phyloP scores from a whole-genome alignment of 1,284 basidiomycete species.

The Trichosporon coremiiforme region DNA sequence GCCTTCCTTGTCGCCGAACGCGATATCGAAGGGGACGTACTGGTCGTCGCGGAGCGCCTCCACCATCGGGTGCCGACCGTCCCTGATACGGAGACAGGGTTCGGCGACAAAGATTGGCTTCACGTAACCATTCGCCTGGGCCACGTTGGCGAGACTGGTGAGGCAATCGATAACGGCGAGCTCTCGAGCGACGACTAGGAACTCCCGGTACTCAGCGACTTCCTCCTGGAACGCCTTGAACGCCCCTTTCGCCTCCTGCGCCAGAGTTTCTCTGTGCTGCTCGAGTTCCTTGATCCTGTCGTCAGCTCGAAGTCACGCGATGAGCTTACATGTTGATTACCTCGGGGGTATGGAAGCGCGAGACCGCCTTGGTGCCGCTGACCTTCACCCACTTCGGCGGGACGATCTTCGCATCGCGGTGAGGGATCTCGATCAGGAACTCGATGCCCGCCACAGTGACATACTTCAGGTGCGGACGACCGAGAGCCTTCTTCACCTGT shows the following conservation, averaged over 20 bases:
- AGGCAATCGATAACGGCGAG: conserved; percentile 67
- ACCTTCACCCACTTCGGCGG: conserved; percentile 80
- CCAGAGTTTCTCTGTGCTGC: conserved; percentile 73
- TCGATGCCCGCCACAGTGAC: conserved; percentile 69
- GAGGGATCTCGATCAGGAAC: conserved; percentile 78
- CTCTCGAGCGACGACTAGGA: conserved; percentile 70
- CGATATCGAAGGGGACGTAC: conserved; percentile 67
- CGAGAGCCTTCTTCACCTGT: conserved; percentile 70
- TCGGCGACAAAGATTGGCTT: conserved; percentile 71
- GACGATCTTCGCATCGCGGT: conserved; percentile 69
- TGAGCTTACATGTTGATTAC: conserved; percentile 62
- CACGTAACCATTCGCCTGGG: conserved; percentile 59
- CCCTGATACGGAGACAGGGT: conserved; percentile 56
- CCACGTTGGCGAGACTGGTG: conserved; percentile 51
- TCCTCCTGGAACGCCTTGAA: conserved; percentile 70
- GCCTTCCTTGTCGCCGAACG: conserved; percentile 57
- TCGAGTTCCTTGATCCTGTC: conserved; percentile 67
- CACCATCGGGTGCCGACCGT: conserved; percentile 72
- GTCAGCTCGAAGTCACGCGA: background rate
- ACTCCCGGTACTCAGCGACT: conserved; percentile 69
- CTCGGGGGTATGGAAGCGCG: conserved; percentile 80
- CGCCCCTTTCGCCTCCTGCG: conserved; percentile 66
- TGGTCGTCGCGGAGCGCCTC: conserved; percentile 73
- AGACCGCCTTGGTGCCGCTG: conserved; percentile 72
- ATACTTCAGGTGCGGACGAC: conserved; percentile 76